A percentile compares a stretch with the other conserved stretches of the same genome.
These are phyloP conservation scores for Hordeum marinum DNA, from an alignment of 176 grass and related monocot species.

Conservation along the genomic window DNA sequence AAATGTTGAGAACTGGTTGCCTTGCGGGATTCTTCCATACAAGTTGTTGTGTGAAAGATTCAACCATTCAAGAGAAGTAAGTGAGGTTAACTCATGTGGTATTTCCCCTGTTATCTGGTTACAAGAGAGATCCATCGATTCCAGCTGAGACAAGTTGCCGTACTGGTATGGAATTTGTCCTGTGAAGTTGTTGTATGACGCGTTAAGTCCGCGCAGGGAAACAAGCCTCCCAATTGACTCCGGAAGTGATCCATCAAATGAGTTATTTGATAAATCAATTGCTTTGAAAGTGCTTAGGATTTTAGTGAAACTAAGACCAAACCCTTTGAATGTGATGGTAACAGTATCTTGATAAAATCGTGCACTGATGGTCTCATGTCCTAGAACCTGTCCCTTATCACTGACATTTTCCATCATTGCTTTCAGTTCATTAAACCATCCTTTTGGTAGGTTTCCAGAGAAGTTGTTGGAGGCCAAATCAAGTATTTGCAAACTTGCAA, in stretches of 20 bases:
- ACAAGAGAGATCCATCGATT: slow-evolving; percentile 29
- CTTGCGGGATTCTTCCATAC: slow-evolving; percentile 12
- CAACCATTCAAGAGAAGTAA: slow-evolving; percentile 17
- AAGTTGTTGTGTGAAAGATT: slow-evolving; percentile 40
- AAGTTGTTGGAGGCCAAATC: slow-evolving; percentile 23
- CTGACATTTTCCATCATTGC: slow-evolving; percentile 13
- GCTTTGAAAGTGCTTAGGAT: slow-evolving; percentile 17
- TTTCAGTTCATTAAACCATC: not conserved
- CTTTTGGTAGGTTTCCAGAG: not conserved
- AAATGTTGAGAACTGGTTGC: not conserved
- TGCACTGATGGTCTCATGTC: no score
- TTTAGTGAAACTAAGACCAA: not conserved
- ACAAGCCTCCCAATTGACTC: not conserved
- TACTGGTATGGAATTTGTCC: not conserved
- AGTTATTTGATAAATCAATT: slow-evolving; percentile 35
- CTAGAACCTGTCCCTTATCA: not conserved
- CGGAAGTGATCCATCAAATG: not conserved
- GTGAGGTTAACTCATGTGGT: not conserved
- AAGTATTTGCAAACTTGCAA: slow-evolving; percentile 28
- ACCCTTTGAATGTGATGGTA: not conserved
- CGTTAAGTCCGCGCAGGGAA: not conserved
- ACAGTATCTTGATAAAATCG: not conserved
- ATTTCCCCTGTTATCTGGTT: slow-evolving; percentile 20
- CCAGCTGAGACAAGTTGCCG: slow-evolving; percentile 4
- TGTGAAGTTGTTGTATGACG: not conserved